These are phyloP conservation scores for Aspergillus arachidicola DNA, from an alignment of 2,329 filamentous ascomycete species.

Conservation along the genomic window DNA sequence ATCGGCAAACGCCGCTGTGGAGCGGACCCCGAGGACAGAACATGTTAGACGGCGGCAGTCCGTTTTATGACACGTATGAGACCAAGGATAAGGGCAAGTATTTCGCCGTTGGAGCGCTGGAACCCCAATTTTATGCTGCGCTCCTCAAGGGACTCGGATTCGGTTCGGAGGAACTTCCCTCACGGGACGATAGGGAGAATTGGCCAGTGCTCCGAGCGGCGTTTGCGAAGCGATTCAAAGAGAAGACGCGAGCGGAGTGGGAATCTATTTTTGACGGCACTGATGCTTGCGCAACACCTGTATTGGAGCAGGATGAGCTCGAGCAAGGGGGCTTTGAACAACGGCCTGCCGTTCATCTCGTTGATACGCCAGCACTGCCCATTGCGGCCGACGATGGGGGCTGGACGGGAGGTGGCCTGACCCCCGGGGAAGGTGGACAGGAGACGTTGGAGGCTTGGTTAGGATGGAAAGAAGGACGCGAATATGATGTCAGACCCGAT, in stretches of 20 bases:
- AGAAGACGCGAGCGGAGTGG: slow-evolving; percentile 76
- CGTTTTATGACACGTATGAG: slow-evolving; percentile 88
- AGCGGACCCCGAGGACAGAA: slow-evolving; percentile 70
- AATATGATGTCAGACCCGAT: slow-evolving; percentile 65
- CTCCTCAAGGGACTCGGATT: slow-evolving; percentile 71
- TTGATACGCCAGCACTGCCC: slow-evolving; percentile 67
- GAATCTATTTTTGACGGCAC: slow-evolving; percentile 84
- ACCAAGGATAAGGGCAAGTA: slow-evolving; percentile 72
- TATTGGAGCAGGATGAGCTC: slow-evolving; percentile 74
- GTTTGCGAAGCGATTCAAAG: slow-evolving; percentile 67
- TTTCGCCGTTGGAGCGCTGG: slow-evolving; percentile 87
- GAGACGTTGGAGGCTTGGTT: slow-evolving; percentile 70
- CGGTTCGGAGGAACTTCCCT: slow-evolving; percentile 45
- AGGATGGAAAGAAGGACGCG: slow-evolving; percentile 71
- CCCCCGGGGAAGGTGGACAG: slow-evolving; percentile 72
- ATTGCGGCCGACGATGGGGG: slow-evolving; percentile 64
- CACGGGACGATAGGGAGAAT: slow-evolving; percentile 59
- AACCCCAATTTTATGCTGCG: slow-evolving; percentile 78
- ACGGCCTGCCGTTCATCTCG: slow-evolving; percentile 55
- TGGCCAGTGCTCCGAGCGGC: slow-evolving; percentile 69
- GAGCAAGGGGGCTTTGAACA: slow-evolving; percentile 58
- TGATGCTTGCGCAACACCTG: slow-evolving; percentile 90
- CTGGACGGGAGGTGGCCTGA: slow-evolving; percentile 64
- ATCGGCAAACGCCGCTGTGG: slow-evolving; percentile 66
- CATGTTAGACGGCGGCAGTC: slow-evolving; percentile 78